Evolutionary conservation across 805 yeast genomes (phyloP).

Genomic region (Candida quercuum): DNA sequence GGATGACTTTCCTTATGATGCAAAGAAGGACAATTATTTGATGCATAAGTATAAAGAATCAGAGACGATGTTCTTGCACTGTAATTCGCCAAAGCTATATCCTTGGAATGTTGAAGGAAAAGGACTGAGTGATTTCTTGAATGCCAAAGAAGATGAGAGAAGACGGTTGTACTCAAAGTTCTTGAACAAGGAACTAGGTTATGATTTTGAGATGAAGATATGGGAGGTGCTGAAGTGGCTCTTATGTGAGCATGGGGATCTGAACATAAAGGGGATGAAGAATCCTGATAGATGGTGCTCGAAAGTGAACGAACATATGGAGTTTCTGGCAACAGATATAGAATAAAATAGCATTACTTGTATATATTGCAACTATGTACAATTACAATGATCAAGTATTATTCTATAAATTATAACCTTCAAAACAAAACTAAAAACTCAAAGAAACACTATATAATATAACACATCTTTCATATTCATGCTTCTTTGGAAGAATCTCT

Average conservation of each 20-base stretch:
- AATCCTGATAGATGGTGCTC: conserved; percentile 33
- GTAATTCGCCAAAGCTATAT: conserved; percentile 24
- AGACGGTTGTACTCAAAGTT: conserved; percentile 17
- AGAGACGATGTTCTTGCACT: conserved; percentile 23
- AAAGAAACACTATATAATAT: background rate
- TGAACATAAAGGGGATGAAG: conserved; percentile 33
- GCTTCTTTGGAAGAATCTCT: conserved; percentile 57
- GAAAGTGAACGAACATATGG: conserved; percentile 32
- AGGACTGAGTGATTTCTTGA: conserved; percentile 18
- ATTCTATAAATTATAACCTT: no score
- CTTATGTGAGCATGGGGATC: conserved; percentile 26
- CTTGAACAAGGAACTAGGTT: conserved; percentile 20
- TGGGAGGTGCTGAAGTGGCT: conserved; percentile 25
- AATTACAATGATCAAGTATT: no score
- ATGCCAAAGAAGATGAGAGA: conserved; percentile 15
- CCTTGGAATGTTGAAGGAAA: conserved; percentile 25
- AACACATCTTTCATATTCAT: background rate
- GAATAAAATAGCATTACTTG: no score
- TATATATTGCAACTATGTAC: no score
- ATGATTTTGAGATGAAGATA: conserved; percentile 25
- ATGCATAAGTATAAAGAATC: conserved; percentile 18
- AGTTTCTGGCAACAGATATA: conserved; percentile 24
- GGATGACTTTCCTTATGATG: conserved; percentile 11
- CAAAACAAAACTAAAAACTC: background rate
- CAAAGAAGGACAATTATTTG: conserved; percentile 15